A percentile compares a stretch with the other conserved stretches of the same genome.
phyloP scores from a whole-genome alignment of 306 rosid species.

The Castanea mollissima region DNA sequence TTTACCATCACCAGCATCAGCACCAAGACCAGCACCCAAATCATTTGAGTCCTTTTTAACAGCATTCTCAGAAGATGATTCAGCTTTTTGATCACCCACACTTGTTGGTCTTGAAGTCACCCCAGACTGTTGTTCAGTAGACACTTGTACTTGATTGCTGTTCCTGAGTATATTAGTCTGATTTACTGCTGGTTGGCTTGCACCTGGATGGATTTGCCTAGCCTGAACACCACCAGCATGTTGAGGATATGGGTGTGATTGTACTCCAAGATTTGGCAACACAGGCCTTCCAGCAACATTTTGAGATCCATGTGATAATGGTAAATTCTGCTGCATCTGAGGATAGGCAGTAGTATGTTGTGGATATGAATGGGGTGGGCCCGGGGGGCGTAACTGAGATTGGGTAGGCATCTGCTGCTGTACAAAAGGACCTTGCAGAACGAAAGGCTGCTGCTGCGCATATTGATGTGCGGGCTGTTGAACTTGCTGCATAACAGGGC shows the following conservation, averaged over 20 bases:
- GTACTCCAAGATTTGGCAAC: constrained; percentile 52
- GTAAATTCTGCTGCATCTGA: constrained; percentile 46
- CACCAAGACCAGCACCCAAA: constrained; percentile 27
- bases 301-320: constrained; percentile 51
- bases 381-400: constrained; percentile 57
- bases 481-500: constrained; percentile 51
- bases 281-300: constrained; percentile 58
- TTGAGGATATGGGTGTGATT: constrained; percentile 53
- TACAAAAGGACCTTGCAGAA: constrained; percentile 30
- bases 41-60: constrained; percentile 29
- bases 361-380: constrained; percentile 51
- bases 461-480: constrained; percentile 49
- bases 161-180: constrained; percentile 46
- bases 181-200: constrained; percentile 38
- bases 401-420: constrained; percentile 56
- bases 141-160: constrained; percentile 41
- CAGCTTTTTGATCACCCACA: constrained; percentile 31
- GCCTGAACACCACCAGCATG: constrained; percentile 40
- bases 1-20: constrained; percentile 32
- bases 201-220: constrained; percentile 54
- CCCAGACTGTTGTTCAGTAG: constrained; percentile 37
- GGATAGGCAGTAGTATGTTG: constrained; percentile 45
- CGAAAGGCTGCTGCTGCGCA: constrained; percentile 41
- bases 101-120: constrained; percentile 24
- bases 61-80: constrained; percentile 35